Evolutionary conservation across 1,284 basidiomycete genomes (phyloP).

Genomic region (Fomes fomentarius): DNA sequence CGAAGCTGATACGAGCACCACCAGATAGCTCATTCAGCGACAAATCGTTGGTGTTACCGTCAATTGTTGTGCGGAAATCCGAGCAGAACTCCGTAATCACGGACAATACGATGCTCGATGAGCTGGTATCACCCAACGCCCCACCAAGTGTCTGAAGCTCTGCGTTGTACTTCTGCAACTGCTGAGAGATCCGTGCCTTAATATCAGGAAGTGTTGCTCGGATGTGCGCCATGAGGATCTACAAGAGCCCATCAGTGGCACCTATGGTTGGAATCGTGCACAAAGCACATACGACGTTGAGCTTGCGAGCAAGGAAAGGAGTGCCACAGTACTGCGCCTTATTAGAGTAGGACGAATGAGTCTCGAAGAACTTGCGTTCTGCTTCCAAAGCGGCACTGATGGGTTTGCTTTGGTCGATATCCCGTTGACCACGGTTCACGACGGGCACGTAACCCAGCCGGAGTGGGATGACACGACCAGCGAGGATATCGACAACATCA

Average conservation of each 20-base stretch:
- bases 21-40: constrained; percentile 95
- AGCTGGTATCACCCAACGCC: constrained; percentile 81
- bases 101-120: constrained; percentile 87
- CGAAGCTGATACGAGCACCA: constrained; percentile 97
- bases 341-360: constrained; percentile 88
- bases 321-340: constrained; percentile 98
- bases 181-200: constrained; percentile 89
- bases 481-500: constrained; percentile 97
- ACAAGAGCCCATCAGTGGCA: neutral
- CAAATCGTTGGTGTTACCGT: constrained; percentile 96
- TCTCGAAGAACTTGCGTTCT: constrained; percentile 94
- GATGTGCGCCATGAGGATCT: constrained; percentile 39
- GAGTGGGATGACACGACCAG: constrained; percentile 94
- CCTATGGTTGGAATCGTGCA: neutral
- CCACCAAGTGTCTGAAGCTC: constrained; percentile 91
- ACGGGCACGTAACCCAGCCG: constrained; percentile 97
- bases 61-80: constrained; percentile 95
- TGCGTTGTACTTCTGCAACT: constrained; percentile 84
- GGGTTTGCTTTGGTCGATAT: constrained; percentile 89
- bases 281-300: constrained; percentile 76
- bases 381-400: constrained; percentile 87
- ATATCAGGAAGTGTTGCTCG: constrained; percentile 96
- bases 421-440: constrained; percentile 95
- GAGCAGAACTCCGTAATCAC: constrained; percentile 98
- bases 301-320: constrained; percentile 94